phyloP scores from a whole-genome alignment of 2,329 filamentous ascomycete species.

The Cercospora sojina region DNA sequence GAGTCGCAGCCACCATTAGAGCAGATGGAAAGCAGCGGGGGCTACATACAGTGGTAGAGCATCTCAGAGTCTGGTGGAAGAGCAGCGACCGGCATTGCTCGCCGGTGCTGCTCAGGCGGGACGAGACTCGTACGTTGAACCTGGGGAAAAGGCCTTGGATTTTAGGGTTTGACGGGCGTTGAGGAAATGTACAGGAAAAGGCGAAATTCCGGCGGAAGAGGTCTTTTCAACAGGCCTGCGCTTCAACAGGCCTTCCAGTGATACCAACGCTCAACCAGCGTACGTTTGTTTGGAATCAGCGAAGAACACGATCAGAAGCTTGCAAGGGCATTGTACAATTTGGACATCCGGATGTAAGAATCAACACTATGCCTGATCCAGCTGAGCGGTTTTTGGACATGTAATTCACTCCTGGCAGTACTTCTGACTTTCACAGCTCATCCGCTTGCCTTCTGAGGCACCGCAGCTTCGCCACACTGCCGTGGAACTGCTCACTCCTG shows the following conservation, averaged over 20 bases:
- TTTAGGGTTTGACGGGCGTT: not conserved
- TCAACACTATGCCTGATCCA: not conserved
- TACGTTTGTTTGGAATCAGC: conserved; percentile 28
- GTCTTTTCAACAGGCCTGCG: conserved; percentile 13
- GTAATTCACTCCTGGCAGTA: not conserved
- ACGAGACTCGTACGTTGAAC: not conserved
- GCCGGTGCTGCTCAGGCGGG: not conserved
- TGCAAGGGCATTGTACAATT: conserved; percentile 8
- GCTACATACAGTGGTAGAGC: not conserved
- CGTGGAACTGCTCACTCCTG: not conserved
- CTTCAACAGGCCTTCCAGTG: conserved; percentile 23
- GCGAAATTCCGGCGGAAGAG: conserved; percentile 6
- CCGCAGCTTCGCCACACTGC: not conserved
- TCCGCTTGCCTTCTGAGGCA: not conserved
- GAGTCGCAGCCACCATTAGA: not conserved
- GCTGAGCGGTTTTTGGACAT: not conserved
- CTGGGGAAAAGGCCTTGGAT: not conserved
- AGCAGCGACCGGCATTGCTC: not conserved
- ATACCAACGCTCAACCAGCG: conserved; percentile 40
- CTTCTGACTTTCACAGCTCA: not conserved
- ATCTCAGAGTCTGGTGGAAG: not conserved
- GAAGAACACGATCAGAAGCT: conserved; percentile 8
- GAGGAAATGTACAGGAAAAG: not conserved
- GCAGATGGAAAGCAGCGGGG: not conserved
- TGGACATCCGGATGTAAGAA: not conserved